Conservation (phyloP, 1,284 basidiomycete species). For the Pascua guehoae region DNA sequence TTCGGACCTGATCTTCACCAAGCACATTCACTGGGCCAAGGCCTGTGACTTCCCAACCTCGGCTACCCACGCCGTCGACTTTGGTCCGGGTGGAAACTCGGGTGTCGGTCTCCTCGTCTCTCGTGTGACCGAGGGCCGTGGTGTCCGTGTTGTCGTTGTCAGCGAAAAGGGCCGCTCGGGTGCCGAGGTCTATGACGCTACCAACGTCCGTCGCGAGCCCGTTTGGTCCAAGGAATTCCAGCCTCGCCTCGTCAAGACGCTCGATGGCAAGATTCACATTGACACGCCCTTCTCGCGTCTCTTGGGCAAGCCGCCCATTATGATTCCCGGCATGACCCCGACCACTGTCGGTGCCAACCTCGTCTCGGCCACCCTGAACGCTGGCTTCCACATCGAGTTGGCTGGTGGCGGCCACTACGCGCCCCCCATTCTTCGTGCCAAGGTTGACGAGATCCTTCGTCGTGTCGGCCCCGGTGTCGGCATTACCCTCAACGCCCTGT, state of each 20-base stretch:
- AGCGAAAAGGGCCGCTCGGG: conserved; percentile 82
- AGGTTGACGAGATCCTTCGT: conserved; percentile 82
- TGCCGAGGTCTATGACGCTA: conserved; percentile 74
- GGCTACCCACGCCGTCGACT: conserved; percentile 92
- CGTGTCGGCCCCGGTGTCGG: conserved; percentile 81
- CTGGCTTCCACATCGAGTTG: conserved; percentile 93
- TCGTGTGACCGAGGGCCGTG: conserved; percentile 86
- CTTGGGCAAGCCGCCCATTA: conserved; percentile 91
- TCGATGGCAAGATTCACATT: conserved; percentile 83
- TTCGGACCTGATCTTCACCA: conserved; percentile 88
- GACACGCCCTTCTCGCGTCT: conserved; percentile 96
- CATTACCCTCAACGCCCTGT: conserved; percentile 89
- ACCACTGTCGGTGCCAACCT: conserved; percentile 89
- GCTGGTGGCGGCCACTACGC: conserved; percentile 98
- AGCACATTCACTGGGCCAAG: conserved; percentile 86
- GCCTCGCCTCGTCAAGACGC: conserved; percentile 81
- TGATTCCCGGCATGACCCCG: conserved; percentile 99
- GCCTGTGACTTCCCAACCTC: conserved; percentile 83
- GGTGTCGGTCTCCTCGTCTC: conserved; percentile 90
- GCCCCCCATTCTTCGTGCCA: conserved; percentile 76
- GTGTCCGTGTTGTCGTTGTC: conserved; percentile 79
- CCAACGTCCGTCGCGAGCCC: conserved; percentile 68
- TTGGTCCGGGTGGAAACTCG: conserved; percentile 89
- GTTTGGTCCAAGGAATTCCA: conserved; percentile 88
- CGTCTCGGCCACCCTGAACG: conserved; percentile 84